phyloP scores from a whole-genome alignment of 2,329 filamentous ascomycete species.

The Cladosporium sp. region DNA sequence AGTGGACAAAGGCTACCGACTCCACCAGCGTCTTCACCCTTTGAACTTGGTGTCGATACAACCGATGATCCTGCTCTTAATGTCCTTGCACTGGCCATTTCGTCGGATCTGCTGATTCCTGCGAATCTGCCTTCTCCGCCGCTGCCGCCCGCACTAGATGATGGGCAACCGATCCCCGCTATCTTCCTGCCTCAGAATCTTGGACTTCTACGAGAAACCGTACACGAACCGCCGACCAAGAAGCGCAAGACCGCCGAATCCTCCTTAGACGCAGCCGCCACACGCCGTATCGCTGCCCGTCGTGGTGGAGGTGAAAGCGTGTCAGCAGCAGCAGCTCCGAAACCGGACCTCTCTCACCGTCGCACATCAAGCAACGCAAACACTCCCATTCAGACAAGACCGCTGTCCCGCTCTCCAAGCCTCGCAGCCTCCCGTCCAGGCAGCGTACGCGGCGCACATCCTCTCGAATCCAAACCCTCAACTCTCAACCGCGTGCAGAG shows the following conservation, averaged over 20 bases:
- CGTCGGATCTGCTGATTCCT: conserved; percentile 41
- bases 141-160: conserved; percentile 27
- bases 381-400: conserved; percentile 28
- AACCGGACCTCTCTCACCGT: conserved; percentile 35
- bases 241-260: conserved; percentile 46
- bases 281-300: conserved; percentile 44
- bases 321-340: conserved; percentile 42
- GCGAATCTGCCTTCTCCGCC: conserved; percentile 26
- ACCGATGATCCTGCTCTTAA: conserved; percentile 21
- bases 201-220: conserved; percentile 19
- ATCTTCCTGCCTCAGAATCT: conserved; percentile 27
- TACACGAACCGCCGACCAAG: conserved; percentile 31
- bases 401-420: conserved; percentile 35
- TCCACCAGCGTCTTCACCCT: conserved; percentile 37
- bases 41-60: not conserved
- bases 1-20: conserved; percentile 31
- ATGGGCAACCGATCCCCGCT: conserved; percentile 22
- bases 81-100: conserved; percentile 46
- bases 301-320: conserved; percentile 46
- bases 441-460: conserved; percentile 24
- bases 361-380: conserved; percentile 29
- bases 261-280: conserved; percentile 50
- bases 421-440: conserved; percentile 28
- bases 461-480: conserved; percentile 25
- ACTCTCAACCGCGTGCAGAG: conserved; percentile 31